A percentile compares a stretch with the other conserved stretches of the same genome.
These are phyloP conservation scores for Rhodocollybia butyracea DNA, from an alignment of 768 basidiomycete genomes.

Conservation along the genomic window DNA sequence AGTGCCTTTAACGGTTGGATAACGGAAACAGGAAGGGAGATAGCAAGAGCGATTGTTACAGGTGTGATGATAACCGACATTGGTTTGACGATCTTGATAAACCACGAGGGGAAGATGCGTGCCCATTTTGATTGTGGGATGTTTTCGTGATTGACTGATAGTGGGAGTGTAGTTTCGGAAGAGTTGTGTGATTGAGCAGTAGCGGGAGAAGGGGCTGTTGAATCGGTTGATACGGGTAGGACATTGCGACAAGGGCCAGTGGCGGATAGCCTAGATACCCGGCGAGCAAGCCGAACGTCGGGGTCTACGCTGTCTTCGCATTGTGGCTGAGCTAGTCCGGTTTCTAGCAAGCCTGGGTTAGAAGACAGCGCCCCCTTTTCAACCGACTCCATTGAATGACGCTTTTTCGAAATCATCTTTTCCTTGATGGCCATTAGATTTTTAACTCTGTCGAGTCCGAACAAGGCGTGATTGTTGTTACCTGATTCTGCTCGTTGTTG, in stretches of 20 bases:
- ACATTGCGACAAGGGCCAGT: background rate
- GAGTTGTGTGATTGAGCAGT: background rate
- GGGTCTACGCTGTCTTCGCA: background rate
- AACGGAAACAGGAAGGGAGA: constrained; percentile 37
- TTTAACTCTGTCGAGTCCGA: background rate
- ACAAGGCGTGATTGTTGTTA: background rate
- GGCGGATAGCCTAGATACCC: background rate
- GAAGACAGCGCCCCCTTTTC: background rate
- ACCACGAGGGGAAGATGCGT: background rate
- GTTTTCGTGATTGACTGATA: background rate
- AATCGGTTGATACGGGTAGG: background rate
- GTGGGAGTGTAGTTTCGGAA: background rate
- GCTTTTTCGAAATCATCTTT: background rate
- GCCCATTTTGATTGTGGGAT: background rate
- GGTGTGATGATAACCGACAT: constrained; percentile 30
- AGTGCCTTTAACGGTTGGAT: constrained; percentile 41
- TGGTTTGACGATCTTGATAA: background rate
- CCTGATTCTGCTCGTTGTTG: too few species aligned
- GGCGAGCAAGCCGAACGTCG: background rate
- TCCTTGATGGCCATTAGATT: background rate
- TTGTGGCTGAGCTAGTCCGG: background rate
- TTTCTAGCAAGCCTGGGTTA: background rate
- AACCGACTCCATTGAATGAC: background rate
- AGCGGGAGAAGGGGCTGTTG: background rate
- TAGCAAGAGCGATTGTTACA: constrained; percentile 35